phyloP scores from a whole-genome alignment of 495 filamentous ascomycete genomes.

The Hypoxylon fragiforme region DNA sequence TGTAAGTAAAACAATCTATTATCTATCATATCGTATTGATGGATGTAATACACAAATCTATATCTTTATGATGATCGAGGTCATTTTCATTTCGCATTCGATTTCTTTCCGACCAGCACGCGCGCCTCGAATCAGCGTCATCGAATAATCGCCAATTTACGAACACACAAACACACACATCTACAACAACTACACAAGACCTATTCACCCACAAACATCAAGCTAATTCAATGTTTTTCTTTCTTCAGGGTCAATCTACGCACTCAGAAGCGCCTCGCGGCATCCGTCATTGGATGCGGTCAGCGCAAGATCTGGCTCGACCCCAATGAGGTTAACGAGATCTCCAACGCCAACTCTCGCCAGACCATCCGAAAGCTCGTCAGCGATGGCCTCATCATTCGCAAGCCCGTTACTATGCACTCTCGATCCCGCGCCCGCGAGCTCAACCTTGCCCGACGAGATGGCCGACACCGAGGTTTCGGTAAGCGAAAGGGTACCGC shows the following conservation, averaged over 20 bases:
- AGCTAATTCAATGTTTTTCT: constrained; percentile 40
- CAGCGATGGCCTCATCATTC: constrained; percentile 99
- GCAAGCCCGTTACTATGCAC: constrained; percentile 99
- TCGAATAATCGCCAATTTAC: constrained; percentile 2
- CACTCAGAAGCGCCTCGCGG: constrained; percentile 99
- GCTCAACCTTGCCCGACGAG: constrained; percentile 83
- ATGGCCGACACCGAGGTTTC: constrained; percentile 95
- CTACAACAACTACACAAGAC: background rate
- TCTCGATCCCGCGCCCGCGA: constrained; percentile 92
- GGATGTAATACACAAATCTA: background rate
- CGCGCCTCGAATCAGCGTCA: constrained; percentile 5
- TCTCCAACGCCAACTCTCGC: constrained; percentile 99
- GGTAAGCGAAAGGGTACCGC: constrained; percentile 99
- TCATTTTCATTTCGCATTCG: constrained; percentile 3
- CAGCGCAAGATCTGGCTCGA: constrained; percentile 99
- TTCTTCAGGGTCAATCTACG: constrained; percentile 90
- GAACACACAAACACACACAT: background rate
- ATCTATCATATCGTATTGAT: background rate
- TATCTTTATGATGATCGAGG: too few relatives aligned
- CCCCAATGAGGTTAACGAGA: constrained; percentile 98
- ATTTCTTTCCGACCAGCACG: background rate
- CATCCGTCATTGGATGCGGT: constrained; percentile 95
- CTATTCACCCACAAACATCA: background rate
- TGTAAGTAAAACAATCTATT: constrained; percentile 37
- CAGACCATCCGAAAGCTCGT: constrained; percentile 99